These are phyloP conservation scores for Fusarium sp. DNA, from an alignment of 2,329 filamentous ascomycete species.

Conservation along the genomic window DNA sequence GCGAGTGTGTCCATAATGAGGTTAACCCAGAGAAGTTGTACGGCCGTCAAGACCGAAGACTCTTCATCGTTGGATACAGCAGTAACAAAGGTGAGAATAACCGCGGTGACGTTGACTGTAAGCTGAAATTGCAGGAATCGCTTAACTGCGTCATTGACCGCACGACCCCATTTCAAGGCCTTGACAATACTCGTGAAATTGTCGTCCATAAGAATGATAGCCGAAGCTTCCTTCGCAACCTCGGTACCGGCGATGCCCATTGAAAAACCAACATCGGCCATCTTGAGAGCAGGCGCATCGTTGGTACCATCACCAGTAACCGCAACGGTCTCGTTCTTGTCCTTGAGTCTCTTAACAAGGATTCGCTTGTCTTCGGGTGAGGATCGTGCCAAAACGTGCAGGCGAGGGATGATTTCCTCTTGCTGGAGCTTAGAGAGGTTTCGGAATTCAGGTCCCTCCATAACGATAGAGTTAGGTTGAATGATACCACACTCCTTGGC, in stretches of 20 bases:
- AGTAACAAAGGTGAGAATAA: slow-evolving; percentile 87
- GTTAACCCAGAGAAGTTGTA: slow-evolving; percentile 96
- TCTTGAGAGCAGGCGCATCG: slow-evolving; percentile 83
- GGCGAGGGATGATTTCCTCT: slow-evolving; percentile 72
- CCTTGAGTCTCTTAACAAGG: slow-evolving; percentile 76
- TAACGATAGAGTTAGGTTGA: slow-evolving; percentile 73
- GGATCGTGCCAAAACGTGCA: slow-evolving; percentile 79
- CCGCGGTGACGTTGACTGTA: slow-evolving; percentile 92
- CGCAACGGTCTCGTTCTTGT: slow-evolving; percentile 80
- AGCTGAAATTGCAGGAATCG: slow-evolving; percentile 82
- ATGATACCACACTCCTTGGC: slow-evolving; percentile 83
- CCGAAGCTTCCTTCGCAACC: slow-evolving; percentile 85
- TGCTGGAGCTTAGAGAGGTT: slow-evolving; percentile 75
- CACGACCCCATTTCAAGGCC: slow-evolving; percentile 82
- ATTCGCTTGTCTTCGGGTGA: slow-evolving; percentile 82
- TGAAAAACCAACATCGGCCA: slow-evolving; percentile 84
- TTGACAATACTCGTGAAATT: slow-evolving; percentile 90
- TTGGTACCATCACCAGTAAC: slow-evolving; percentile 88
- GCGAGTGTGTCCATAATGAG: slow-evolving; percentile 98
- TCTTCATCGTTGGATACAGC: slow-evolving; percentile 78
- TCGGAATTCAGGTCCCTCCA: slow-evolving; percentile 83
- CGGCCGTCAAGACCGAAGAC: slow-evolving; percentile 82
- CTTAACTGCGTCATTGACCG: slow-evolving; percentile 82
- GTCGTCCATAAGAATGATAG: slow-evolving; percentile 88
- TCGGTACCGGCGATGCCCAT: slow-evolving; percentile 88